Percentiles rank a stretch among this genome's conserved stretches.
phyloP scores from a whole-genome alignment of 495 filamentous ascomycete genomes.

The Cladorrhinum samala region DNA sequence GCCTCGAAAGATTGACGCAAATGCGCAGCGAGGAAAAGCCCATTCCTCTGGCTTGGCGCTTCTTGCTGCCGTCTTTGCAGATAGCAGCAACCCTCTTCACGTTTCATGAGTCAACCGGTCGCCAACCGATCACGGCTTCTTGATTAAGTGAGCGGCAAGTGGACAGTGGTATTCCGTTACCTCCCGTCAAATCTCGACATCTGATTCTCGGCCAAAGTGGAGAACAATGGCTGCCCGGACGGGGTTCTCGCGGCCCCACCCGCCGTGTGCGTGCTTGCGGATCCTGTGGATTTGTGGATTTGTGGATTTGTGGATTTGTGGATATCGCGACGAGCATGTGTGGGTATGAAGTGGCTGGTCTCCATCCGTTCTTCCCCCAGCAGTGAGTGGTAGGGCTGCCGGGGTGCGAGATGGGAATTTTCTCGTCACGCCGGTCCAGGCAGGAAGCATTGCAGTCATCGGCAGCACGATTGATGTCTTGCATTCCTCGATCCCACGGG shows the following conservation, averaged over 20 bases:
- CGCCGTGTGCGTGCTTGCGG: background rate
- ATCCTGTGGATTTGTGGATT: background rate
- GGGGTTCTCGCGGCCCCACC: background rate
- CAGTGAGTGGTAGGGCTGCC: background rate
- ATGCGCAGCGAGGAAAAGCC: background rate
- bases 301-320: background rate
- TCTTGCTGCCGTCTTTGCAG: background rate
- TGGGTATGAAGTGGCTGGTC: background rate
- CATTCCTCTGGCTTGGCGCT: background rate
- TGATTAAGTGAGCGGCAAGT: background rate
- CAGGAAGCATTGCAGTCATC: too few species aligned
- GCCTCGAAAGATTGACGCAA: background rate
- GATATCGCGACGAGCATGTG: background rate
- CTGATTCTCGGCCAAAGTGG: too few species aligned
- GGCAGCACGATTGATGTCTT: too few species aligned
- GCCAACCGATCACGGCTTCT: background rate
- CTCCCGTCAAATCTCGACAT: too few species aligned
- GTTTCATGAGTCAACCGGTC: constrained; percentile 1
- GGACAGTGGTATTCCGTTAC: background rate
- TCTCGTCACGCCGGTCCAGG: too few species aligned
- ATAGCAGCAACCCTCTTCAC: too few species aligned
- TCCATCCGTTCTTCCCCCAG: background rate
- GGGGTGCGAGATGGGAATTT: background rate
- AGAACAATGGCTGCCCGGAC: too few species aligned
- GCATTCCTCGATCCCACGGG: background rate